Evolutionary conservation across 371 early-diverging fungal species (phyloP), one percentile per base, ranked within the genome.

Genomic region (Apophysomyces variabilis): DNA sequence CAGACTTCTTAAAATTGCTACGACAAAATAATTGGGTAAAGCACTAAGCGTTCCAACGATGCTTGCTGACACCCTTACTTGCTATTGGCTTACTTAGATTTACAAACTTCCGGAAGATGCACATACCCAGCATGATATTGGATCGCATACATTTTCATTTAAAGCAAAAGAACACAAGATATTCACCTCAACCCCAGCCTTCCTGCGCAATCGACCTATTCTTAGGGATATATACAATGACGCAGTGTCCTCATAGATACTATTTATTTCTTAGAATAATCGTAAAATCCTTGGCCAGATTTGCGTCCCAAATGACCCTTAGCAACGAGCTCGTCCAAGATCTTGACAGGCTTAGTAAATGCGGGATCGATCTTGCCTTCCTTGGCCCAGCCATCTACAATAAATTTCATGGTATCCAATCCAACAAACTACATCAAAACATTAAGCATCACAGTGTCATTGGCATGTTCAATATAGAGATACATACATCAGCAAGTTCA

Each of bases 321-420:
- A 11, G 64, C 76, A 41, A 97, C 95, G 58, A 95, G 83, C 45
- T 92, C 86, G 67, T 94, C 84, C 47, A 97, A 77, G 37, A 85
- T 72, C 69, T 78, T 70, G 70, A 87, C 85, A 11, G 96, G 88
- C 5, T 75, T 82, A 36, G 93, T 90, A 59, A 95, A 75, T 66
- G 86, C 84, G 62, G 78, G 75, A 64, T 93, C 89, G 57, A 95
- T 89, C 64, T 85, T 78, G 62, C 92, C 91, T 57, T 84, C 86
- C 78, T 89, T 86, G 58, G 78, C 75, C 94, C 94, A 94, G 57
- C 96, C 97, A 66, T 96, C 95, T 38, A 87, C 86, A 76, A 98
- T 96, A 75, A 92, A 96, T 82, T 96, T 93, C 76, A 91, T 86
- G 37, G 97, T 97, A 85, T 98, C 98, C 64, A 98, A 84, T 37